A percentile compares a stretch with the other conserved stretches of the same genome.
phyloP scores from a whole-genome alignment of 1,284 basidiomycete genomes.

The Leccinum subrobustum region DNA sequence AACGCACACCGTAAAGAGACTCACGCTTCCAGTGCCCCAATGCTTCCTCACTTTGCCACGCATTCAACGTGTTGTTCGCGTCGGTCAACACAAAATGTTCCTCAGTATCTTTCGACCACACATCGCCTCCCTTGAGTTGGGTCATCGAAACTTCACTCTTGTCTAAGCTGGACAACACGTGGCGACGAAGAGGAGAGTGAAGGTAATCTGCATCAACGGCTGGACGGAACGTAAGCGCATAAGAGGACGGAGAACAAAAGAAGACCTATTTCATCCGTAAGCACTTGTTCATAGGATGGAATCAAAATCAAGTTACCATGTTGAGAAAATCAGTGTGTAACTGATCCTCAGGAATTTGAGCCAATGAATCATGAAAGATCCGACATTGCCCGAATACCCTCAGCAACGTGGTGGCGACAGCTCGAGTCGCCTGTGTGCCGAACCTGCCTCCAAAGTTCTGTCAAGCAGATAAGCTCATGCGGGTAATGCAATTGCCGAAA shows the following conservation, averaged over 20 bases:
- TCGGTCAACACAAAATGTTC: conserved; percentile 56
- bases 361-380: conserved; percentile 72
- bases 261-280: conserved; percentile 54
- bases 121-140: conserved; percentile 41
- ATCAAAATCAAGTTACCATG: conserved; percentile 50
- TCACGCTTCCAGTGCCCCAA: conserved; percentile 76
- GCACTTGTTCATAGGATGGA: background rate
- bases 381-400: conserved; percentile 73
- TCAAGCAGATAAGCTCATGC: conserved; percentile 21
- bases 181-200: conserved; percentile 61
- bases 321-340: conserved; percentile 62
- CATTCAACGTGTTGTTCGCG: conserved; percentile 54
- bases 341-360: conserved; percentile 41
- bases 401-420: conserved; percentile 68
- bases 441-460: conserved; percentile 76
- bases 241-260: conserved; percentile 67
- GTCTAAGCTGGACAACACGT: conserved; percentile 45
- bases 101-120: conserved; percentile 37
- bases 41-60: conserved; percentile 60
- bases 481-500: background rate
- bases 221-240: conserved; percentile 63
- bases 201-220: conserved; percentile 58
- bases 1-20: conserved; percentile 28
- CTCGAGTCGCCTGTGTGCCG: conserved; percentile 58
- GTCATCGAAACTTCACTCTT: conserved; percentile 55